Base-by-base conservation (phyloP, 371 early-diverging fungal genomes). In the Gilbertella persicaria region DNA sequence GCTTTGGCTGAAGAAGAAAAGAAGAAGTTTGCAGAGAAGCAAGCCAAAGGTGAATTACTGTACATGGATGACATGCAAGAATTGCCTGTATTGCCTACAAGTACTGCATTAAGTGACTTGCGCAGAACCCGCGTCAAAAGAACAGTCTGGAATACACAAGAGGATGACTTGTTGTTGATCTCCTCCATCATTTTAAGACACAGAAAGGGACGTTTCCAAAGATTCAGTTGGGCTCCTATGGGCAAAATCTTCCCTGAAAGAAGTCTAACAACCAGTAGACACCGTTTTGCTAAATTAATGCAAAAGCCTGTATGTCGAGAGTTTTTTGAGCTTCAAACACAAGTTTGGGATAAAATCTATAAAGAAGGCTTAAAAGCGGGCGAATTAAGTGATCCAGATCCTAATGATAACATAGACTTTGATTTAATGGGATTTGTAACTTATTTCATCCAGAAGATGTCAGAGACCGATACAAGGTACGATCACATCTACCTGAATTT, bases 151-250 rank as follows among this genome's bases (percentile, higher is more conserved):
- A 61, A 63, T 4, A 29, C 43, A 1, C 60, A 75, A 12, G 82
- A 83, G 36, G 84, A 84, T 42, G 79, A 82, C 1, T n/a, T 75
- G 0, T 47, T 86, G 12, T 33, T 81, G 12, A 65, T 70, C 39
- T 49, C 59, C 13, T 67, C 70, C 47, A 66, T 53, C 13, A 71
- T 82, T 24, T 19, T 80, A 3, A 41, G 46, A 5, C 19, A 26
- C 23, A 54, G 70, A n/a, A 19, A 44, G 17, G 45, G n/a, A 13
- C 20, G 20, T 0, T n/a, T n/a, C n/a, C 16, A n/a, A 40, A 65
- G 35, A 9, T 68, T 81, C 28, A 30, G 52, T 3, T 85, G 84
- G 82, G 26, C 21, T 17, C 57, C 72, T 43, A 58, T 48, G 9
- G 36, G 26, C 4, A 23, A 45, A 16, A 37, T 72, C 8, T 51